These are phyloP conservation scores for Chytriomyces confervae DNA, from an alignment of 192 early-diverging fungal species.

Conservation along the genomic window DNA sequence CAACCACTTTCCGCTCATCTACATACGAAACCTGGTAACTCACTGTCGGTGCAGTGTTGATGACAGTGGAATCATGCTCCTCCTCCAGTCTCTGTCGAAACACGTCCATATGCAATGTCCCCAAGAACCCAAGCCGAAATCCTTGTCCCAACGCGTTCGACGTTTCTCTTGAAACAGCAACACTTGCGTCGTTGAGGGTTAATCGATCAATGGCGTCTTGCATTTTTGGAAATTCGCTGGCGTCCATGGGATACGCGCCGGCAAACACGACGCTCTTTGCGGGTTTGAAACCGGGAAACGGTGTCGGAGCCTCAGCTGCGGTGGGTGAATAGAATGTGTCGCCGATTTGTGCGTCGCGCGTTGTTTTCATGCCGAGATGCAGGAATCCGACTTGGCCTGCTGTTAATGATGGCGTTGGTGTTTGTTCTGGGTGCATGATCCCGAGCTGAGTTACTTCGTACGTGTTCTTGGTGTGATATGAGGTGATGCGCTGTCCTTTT, in stretches of 20 bases:
- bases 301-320: constrained; percentile 14
- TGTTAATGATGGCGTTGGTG: constrained; percentile 53
- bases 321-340: constrained; percentile 89
- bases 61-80: constrained; percentile 90
- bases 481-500: constrained; percentile 81
- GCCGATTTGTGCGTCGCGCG: constrained; percentile 91
- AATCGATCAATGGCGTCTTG: constrained; percentile 91
- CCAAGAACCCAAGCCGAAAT: constrained; percentile 93
- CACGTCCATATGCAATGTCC: constrained; percentile 98
- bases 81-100: constrained; percentile 89
- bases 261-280: constrained; percentile 98
- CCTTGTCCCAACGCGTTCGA: constrained; percentile 88
- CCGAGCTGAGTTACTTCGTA: constrained; percentile 93
- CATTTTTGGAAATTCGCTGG: constrained; percentile 84
- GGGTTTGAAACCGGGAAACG: constrained; percentile 82
- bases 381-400: constrained; percentile 85
- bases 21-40: constrained; percentile 70
- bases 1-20: constrained; percentile 27
- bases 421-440: constrained; percentile 91
- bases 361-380: constrained; percentile 89
- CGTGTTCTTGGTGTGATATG: constrained; percentile 72
- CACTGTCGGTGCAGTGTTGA: constrained; percentile 92
- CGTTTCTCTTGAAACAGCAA: constrained; percentile 77
- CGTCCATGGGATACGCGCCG: constrained; percentile 91
- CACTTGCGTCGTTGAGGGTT: constrained; percentile 95